Percentiles rank a stretch among this genome's conserved stretches.
Evolutionary conservation across 2,329 filamentous ascomycete genomes (phyloP).

Genomic region (Cladophialophora chaetospira): DNA sequence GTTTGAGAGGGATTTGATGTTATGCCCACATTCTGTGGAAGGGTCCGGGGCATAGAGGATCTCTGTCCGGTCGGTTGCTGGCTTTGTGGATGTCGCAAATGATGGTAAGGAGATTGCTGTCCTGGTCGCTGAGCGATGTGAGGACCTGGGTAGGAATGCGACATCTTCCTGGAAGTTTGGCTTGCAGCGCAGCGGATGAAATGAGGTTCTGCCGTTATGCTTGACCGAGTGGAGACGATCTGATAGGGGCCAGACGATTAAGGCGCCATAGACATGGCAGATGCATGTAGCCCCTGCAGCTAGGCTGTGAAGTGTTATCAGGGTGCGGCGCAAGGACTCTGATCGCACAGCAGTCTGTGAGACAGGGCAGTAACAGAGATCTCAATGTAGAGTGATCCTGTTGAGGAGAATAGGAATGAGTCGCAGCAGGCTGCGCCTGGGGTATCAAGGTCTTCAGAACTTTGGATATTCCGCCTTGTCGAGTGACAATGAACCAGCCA

Average conservation of each 20-base stretch:
- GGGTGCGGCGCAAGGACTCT: neutral
- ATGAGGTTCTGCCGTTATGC: constrained; percentile 13
- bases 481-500: neutral
- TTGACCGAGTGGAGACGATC: constrained; percentile 8
- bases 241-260: constrained; percentile 14
- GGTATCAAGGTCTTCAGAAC: neutral
- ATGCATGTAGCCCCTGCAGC: neutral
- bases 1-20: constrained; percentile 25
- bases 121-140: constrained; percentile 5
- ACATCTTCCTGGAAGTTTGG: constrained; percentile 14
- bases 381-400: neutral
- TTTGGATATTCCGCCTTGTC: constrained; percentile 4
- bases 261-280: constrained; percentile 23
- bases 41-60: constrained; percentile 6
- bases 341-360: neutral
- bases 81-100: constrained; percentile 1
- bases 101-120: constrained; percentile 16
- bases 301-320: constrained; percentile 18
- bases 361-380: neutral
- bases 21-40: constrained; percentile 21
- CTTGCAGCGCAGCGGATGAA: neutral
- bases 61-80: neutral
- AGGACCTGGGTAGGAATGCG: constrained; percentile 11
- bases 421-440: constrained; percentile 14
- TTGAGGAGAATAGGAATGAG: constrained; percentile 3